Conservation (phyloP, 208 protist species). For the Angomonas ambiguus region DNA sequence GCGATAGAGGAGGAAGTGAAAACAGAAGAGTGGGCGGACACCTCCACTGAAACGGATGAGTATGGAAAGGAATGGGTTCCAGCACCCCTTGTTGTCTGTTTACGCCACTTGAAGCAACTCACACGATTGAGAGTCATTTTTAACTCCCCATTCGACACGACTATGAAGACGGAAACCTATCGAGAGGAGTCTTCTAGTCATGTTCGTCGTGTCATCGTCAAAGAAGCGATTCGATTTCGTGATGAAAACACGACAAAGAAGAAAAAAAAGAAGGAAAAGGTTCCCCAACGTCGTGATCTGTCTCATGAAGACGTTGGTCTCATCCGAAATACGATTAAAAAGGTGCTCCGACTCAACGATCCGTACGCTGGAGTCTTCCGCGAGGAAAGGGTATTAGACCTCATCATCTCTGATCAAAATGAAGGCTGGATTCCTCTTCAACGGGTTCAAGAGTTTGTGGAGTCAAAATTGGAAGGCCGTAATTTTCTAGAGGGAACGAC, state of each 20-base stretch:
- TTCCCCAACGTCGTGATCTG: slow-evolving; percentile 10
- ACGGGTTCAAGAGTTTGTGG: slow-evolving; percentile 23
- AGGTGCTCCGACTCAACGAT: slow-evolving; percentile 35
- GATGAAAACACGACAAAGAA: neutral
- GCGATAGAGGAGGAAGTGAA: neutral
- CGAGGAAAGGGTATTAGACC: slow-evolving; percentile 6
- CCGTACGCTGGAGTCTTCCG: slow-evolving; percentile 22
- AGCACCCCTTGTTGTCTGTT: no score
- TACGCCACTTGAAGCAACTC: neutral
- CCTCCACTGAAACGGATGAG: slow-evolving; percentile 8
- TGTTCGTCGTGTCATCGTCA: neutral
- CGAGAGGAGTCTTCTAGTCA: no score
- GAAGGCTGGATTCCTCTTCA: slow-evolving; percentile 50
- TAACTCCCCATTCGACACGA: neutral
- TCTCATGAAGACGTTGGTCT: slow-evolving; percentile 5
- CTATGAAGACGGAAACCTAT: no score
- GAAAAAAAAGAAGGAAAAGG: slow-evolving; percentile 17
- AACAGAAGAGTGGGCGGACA: slow-evolving; percentile 8
- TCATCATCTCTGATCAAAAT: slow-evolving; percentile 12
- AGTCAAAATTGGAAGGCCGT: neutral
- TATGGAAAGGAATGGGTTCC: no score
- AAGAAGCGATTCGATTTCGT: neutral
- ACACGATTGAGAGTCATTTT: neutral
- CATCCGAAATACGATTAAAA: slow-evolving; percentile 27
- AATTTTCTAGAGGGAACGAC: slow-evolving; percentile 15